Percentiles rank a stretch among this genome's conserved stretches.
These are phyloP conservation scores for Phellopilus nigrolimitatus DNA, from an alignment of 1,284 basidiomycete genomes.

Conservation along the genomic window DNA sequence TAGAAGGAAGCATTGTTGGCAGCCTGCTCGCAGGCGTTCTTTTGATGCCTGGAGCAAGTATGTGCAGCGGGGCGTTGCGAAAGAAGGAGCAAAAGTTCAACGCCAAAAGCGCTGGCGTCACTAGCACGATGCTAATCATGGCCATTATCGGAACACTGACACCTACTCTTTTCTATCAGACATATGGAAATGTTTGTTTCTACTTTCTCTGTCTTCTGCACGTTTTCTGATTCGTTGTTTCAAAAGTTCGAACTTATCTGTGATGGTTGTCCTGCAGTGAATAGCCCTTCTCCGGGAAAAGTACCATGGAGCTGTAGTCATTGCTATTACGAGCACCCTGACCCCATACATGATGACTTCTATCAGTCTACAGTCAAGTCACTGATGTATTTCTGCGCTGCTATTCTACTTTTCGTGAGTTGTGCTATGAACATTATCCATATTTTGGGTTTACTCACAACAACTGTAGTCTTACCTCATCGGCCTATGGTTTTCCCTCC, in stretches of 20 bases:
- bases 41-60: conserved; percentile 95
- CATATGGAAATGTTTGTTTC: conserved; percentile 87
- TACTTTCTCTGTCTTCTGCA: conserved; percentile 4
- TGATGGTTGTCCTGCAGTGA: conserved; percentile 73
- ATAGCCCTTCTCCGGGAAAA: conserved; percentile 29
- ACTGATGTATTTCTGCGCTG: conserved; percentile 93
- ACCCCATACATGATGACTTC: conserved; percentile 91
- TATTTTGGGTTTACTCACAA: neutral
- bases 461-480: conserved; percentile 83
- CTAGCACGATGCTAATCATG: conserved; percentile 99
- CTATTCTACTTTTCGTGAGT: conserved; percentile 83
- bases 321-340: conserved; percentile 94
- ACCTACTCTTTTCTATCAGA: conserved; percentile 98
- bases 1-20: conserved; percentile 96
- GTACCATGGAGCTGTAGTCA: conserved; percentile 83
- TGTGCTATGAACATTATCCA: neutral
- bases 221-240: conserved; percentile 18
- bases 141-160: conserved; percentile 96
- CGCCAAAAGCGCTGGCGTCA: conserved; percentile 96
- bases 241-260: conserved; percentile 89
- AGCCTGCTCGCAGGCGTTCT: conserved; percentile 92
- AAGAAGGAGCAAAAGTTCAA: conserved; percentile 98
- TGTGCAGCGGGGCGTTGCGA: conserved; percentile 91
- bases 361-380: conserved; percentile 93
- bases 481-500: conserved; percentile 97